Conservation (phyloP, 2,329 filamentous ascomycete genomes). For the Microascus cirrosus region DNA sequence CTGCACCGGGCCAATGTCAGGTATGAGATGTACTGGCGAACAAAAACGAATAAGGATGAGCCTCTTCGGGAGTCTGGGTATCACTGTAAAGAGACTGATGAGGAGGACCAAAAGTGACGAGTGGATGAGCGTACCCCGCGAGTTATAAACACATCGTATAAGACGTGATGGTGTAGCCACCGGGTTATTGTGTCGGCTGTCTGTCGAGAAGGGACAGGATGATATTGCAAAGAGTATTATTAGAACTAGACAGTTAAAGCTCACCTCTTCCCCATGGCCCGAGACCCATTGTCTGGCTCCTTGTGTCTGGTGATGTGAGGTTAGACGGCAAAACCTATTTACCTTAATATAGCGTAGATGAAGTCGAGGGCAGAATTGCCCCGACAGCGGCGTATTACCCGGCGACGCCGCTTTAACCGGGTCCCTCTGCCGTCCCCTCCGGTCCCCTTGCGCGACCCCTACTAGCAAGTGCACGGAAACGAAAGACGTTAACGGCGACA, state of each 20-base stretch:
- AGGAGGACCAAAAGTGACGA: not conserved
- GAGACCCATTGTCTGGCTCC: not conserved
- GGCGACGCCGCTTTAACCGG: conserved; percentile 3
- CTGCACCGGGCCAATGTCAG: not conserved
- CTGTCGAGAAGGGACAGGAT: not conserved
- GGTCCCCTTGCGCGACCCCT: not conserved
- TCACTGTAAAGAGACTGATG: not conserved
- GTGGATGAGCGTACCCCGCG: not conserved
- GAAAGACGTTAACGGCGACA: not conserved
- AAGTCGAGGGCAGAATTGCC: not conserved
- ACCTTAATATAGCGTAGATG: conserved; percentile 6
- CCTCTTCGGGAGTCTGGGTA: not conserved
- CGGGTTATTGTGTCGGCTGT: conserved; percentile 2
- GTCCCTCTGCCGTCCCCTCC: not conserved
- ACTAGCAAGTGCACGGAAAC: not conserved
- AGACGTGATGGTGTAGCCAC: not conserved
- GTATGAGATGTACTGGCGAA: not conserved
- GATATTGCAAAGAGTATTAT: conserved; percentile 3
- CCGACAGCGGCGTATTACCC: conserved; percentile 1
- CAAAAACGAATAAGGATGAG: not conserved
- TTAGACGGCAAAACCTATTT: not conserved
- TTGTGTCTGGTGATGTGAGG: not conserved
- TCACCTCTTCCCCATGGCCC: not conserved
- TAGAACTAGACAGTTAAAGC: not conserved
- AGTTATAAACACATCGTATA: conserved; percentile 3